phyloP scores from a whole-genome alignment of 306 rosid genomes.

The Trifolium repens region DNA sequence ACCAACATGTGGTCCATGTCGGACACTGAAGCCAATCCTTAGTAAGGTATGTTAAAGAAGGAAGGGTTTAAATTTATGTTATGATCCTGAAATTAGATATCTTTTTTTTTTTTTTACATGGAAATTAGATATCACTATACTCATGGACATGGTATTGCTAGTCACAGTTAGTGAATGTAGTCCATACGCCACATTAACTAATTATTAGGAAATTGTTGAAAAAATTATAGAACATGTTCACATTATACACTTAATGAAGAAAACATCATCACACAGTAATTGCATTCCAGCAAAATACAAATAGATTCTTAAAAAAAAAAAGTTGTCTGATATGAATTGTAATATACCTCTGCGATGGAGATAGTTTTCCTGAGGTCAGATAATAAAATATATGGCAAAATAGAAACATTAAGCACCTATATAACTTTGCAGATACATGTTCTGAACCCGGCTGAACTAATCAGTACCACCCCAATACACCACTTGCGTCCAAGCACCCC shows the following conservation, averaged over 20 bases:
- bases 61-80: conserved; percentile 1
- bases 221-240: not conserved
- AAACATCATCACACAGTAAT: not conserved
- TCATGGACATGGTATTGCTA: not conserved
- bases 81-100: conserved; percentile 30
- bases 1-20: conserved; percentile 95
- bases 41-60: conserved; percentile 67
- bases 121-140: conserved; percentile 33
- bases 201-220: not conserved
- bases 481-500: not conserved
- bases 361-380: not conserved
- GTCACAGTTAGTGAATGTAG: not conserved
- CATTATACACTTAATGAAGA: not conserved
- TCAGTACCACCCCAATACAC: not conserved
- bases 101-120: not conserved
- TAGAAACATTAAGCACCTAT: not conserved
- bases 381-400: not conserved
- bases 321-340: not conserved
- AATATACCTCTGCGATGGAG: not conserved
- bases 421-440: not conserved
- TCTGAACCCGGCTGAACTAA: not conserved
- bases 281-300: not conserved
- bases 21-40: conserved; percentile 95
- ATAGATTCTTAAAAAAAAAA: not conserved
- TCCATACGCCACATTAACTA: not conserved